Base-by-base conservation (phyloP, 345 rosid genomes). In the Eucalyptus caleyi region DNA sequence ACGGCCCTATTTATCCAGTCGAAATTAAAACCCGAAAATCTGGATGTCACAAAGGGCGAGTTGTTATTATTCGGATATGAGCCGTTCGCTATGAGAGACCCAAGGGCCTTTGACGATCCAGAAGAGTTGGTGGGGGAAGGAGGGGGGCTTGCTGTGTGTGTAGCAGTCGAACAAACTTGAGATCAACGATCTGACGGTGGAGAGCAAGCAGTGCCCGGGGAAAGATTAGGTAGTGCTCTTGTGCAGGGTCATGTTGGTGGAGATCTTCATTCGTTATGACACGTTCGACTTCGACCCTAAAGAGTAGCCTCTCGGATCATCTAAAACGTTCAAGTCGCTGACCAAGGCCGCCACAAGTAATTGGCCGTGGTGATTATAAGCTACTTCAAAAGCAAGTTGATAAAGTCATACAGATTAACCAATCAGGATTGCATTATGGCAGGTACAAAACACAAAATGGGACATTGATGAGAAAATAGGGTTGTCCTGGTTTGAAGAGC, bases 21-120 rank as follows among this genome's bases (percentile, higher is more conserved):
- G n/a, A n/a, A n/a, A n/a, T n/a, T n/a, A n/a, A n/a, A n/a, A n/a
- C n/a, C n/a, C n/a, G n/a, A n/a, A n/a, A n/a, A n/a, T n/a, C n/a
- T n/a, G n/a, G n/a, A n/a, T n/a, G n/a, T n/a, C n/a, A n/a, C 90
- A 91, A 94, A 93, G 87, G 95, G 96, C 2, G 93, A 93, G 69
- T 93, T 93, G 94, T 69, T 93, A 50, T 93, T 93, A 50, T 93
- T 93, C 30, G 93, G 95, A 26, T 94, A 92, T 92, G 94, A 93
- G 51, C 91, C 95, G 87, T 90, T 93, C 8, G 95, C 95, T 0
- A 92, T 93, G 0, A 93, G 88, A 32, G 96, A 93, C 87, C 92
- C 91, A 0, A 90, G 30, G 86, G 91, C 93, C 50, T 93, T 94
- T 18, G 69, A 93, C 40, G 42, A 88, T 47, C 88, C 96, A 1